phyloP scores from a whole-genome alignment of 73 alveolate genomes.

The Paramecium primaurelia region DNA sequence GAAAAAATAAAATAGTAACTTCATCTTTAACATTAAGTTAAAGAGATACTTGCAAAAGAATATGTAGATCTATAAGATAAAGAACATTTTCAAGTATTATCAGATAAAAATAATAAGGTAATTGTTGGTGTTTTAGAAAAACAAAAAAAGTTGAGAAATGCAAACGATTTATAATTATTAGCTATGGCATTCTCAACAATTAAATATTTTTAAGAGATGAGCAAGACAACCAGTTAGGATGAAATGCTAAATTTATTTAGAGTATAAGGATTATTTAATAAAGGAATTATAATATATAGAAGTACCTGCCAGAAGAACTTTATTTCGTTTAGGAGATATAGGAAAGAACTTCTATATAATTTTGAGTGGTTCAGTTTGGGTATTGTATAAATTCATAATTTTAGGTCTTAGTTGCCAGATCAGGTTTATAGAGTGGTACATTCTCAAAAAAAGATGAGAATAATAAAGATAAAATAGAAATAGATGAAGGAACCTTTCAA shows the following conservation, averaged over 20 bases:
- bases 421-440: conserved; percentile 25
- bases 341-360: conserved; percentile 41
- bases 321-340: conserved; percentile 12
- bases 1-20: neutral
- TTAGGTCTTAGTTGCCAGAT: conserved; percentile 35
- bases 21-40: neutral
- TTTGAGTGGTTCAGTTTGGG: conserved; percentile 35
- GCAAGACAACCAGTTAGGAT: neutral
- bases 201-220: neutral
- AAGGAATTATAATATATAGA: neutral
- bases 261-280: neutral
- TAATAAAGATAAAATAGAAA: neutral
- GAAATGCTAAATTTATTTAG: neutral
- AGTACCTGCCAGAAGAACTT: conserved; percentile 39
- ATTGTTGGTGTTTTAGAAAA: neutral
- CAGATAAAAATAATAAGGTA: neutral
- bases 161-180: neutral
- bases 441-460: neutral
- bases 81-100: neutral
- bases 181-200: neutral
- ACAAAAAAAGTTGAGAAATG: neutral
- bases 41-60: neutral
- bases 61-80: neutral
- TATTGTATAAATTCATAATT: neutral
- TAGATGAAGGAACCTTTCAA: neutral